Conservation (phyloP, 1,284 basidiomycete species). For the Ceratobasidium sp. region DNA sequence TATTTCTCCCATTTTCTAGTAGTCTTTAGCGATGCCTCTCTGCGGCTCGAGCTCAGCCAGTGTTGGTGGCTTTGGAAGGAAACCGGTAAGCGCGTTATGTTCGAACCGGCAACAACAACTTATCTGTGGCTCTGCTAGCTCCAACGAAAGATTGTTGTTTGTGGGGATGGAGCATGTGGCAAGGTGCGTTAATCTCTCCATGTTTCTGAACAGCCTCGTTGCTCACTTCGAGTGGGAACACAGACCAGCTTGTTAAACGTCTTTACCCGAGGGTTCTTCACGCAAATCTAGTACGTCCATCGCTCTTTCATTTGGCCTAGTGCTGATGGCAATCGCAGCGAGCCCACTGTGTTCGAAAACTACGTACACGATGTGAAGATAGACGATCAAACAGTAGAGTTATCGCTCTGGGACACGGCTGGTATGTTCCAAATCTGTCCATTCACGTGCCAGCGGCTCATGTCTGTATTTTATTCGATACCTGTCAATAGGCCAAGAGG, state of each 20-base stretch:
- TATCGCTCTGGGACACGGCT: conserved; percentile 97
- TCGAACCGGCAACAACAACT: neutral
- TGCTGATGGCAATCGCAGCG: conserved; percentile 59
- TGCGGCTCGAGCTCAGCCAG: conserved; percentile 40
- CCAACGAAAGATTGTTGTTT: conserved; percentile 80
- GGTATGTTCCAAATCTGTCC: conserved; percentile 62
- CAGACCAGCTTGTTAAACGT: conserved; percentile 70
- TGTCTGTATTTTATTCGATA: conserved; percentile 1
- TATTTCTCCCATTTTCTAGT: neutral
- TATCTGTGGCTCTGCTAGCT: conserved; percentile 55
- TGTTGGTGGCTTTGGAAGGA: conserved; percentile 38
- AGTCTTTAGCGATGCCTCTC: conserved; percentile 24
- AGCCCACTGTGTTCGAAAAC: conserved; percentile 94
- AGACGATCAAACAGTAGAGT: conserved; percentile 84
- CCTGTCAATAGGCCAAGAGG: conserved; percentile 81
- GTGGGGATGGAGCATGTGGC: conserved; percentile 94
- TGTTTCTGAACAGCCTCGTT: conserved; percentile 50
- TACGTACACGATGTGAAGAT: conserved; percentile 88
- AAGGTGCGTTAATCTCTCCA: conserved; percentile 59
- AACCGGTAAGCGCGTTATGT: conserved; percentile 23
- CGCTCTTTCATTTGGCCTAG: neutral
- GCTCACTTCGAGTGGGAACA: conserved; percentile 21
- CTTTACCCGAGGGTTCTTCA: conserved; percentile 87
- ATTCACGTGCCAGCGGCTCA: conserved; percentile 31
- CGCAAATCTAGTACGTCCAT: conserved; percentile 81